Conservation (phyloP, 176 grass and related monocot genomes). For the Hordeum marinum region DNA sequence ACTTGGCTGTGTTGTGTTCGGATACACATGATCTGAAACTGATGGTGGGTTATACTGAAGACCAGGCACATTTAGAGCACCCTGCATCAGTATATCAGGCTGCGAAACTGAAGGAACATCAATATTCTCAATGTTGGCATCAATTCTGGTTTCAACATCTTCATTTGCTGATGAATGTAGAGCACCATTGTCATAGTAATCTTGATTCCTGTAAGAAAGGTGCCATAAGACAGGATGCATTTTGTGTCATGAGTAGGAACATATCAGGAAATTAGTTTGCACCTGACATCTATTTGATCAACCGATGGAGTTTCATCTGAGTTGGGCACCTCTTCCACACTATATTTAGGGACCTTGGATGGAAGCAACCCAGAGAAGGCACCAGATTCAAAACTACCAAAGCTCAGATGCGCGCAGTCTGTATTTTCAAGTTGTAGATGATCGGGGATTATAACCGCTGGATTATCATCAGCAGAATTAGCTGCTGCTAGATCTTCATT, state of each 20-base stretch:
- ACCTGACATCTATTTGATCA: conserved; percentile 65
- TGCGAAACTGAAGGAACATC: conserved; percentile 65
- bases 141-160: conserved; percentile 42
- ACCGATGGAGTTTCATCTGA: conserved; percentile 50
- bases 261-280: background rate
- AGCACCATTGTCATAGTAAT: conserved; percentile 50
- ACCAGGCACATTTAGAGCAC: conserved; percentile 47
- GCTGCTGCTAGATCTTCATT: conserved; percentile 49
- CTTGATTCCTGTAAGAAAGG: conserved; percentile 66
- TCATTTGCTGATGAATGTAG: conserved; percentile 46
- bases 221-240: conserved; percentile 3
- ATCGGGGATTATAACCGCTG: conserved; percentile 92
- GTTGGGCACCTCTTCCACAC: conserved; percentile 39
- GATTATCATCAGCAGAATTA: conserved; percentile 58
- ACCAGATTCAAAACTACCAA: conserved; percentile 97
- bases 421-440: conserved; percentile 78
- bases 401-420: conserved; percentile 83
- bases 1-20: conserved; percentile 55
- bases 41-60: conserved; percentile 83
- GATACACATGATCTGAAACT: conserved; percentile 56
- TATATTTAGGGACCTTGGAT: conserved; percentile 38
- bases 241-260: background rate
- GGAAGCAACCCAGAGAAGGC: conserved; percentile 92
- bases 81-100: conserved; percentile 66
- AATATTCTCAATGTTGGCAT: conserved; percentile 45